Evolutionary conservation across 495 filamentous ascomycete species (phyloP).

Genomic region (Podospora bellae-mahoneyi): DNA sequence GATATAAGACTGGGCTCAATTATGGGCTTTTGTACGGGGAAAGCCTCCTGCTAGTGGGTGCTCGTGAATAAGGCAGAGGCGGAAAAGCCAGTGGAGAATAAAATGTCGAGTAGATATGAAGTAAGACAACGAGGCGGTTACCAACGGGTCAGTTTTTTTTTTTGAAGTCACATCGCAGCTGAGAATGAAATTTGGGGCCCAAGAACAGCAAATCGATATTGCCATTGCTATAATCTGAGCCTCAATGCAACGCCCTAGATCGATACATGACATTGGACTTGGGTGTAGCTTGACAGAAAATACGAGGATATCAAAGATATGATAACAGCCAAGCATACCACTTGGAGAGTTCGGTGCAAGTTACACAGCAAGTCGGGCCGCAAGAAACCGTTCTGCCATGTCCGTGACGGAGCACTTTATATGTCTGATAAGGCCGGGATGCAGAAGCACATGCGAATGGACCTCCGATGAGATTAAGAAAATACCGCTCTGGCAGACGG

Average conservation of each 20-base stretch:
- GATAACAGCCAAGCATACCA: not conserved
- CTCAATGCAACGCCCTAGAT: not conserved
- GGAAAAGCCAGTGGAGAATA: not conserved
- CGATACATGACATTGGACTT: not conserved
- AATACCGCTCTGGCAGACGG: not conserved
- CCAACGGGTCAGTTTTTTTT: not conserved
- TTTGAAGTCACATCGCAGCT: not conserved
- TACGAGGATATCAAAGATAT: not conserved
- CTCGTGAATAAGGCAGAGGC: not conserved
- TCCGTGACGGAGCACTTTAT: not conserved
- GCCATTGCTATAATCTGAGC: not conserved
- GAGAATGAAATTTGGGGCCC: not conserved
- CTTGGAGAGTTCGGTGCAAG: not conserved
- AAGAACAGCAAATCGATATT: not conserved
- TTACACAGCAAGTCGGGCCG: not conserved
- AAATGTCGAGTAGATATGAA: not conserved
- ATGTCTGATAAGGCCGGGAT: not conserved
- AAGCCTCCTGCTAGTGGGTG: not conserved
- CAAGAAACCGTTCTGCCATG: not conserved
- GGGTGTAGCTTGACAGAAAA: not conserved
- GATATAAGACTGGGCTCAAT: constrained; percentile 2
- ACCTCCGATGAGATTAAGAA: not conserved
- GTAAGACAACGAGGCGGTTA: not conserved
- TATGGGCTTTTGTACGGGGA: constrained; percentile 5
- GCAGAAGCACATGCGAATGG: not conserved